Conservation (phyloP, 192 early-diverging fungal species). For the Backusella westeae region DNA sequence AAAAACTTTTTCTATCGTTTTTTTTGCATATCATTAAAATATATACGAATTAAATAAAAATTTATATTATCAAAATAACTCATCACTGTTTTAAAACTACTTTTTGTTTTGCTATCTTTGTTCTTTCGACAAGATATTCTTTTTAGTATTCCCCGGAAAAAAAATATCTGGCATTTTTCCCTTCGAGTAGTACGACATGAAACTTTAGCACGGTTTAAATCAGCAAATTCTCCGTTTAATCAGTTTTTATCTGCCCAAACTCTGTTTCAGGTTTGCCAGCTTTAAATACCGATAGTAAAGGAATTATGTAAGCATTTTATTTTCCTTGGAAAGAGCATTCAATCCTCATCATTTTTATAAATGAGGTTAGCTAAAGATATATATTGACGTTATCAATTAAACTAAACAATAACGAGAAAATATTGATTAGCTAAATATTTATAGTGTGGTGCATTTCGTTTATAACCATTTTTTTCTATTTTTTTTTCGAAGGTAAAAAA, state of each 20-base stretch:
- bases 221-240: neutral
- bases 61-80: neutral
- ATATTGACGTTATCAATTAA: neutral
- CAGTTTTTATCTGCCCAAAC: neutral
- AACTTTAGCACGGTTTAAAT: neutral
- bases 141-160: neutral
- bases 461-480: neutral
- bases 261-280: neutral
- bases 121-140: neutral
- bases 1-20: neutral
- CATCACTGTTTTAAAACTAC: neutral
- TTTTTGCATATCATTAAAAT: slow-evolving; percentile 1
- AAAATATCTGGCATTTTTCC: neutral
- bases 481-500: neutral
- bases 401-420: too few relatives aligned
- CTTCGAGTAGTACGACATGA: neutral
- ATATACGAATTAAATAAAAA: neutral
- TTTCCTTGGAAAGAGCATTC: neutral
- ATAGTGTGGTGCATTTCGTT: neutral
- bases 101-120: neutral
- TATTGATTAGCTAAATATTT: too few relatives aligned
- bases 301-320: neutral
- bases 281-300: neutral
- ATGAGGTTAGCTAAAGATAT: neutral
- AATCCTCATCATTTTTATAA: neutral